Base-by-base conservation (phyloP, 352 stramenopile species). In the Elongisporangium undulatum region DNA sequence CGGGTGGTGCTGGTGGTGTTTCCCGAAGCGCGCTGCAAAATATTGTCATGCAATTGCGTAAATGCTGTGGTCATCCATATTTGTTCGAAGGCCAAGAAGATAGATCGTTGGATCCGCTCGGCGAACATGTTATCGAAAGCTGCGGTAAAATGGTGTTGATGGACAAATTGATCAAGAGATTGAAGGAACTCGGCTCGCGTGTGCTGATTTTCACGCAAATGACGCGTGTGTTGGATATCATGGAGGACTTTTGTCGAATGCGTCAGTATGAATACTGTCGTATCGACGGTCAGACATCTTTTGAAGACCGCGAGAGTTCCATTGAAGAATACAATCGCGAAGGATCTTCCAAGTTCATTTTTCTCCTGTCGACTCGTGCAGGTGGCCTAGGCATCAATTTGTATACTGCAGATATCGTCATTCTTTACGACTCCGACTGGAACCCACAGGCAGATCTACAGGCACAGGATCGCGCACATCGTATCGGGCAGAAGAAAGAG, bases 381-480 rank as follows among this genome's bases (percentile, higher is more conserved):
- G 97, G 97, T 62, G 97, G 97, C 53, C 81, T 99, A n/a, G 97
- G 97, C 59, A 99, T 99, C 69, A 99, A 99, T 71, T 77, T 99
- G 62, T 96, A 98, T 69, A 99, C 97, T 16, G 98, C 97, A 17
- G 97, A 99, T 74, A 91, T 98, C 57, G 97, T 99, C 9, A 99
- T 99, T 72, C 68, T 99, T 19, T 99, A 98, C 68, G 97, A 99
- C 71, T 97, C 81, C 49, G 97, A 99, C 67, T 99, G 97, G 97
- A 99, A 99, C 72, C 97, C 97, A 6, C 96, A 99, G 76, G 93
- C 95, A 2, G 97, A 99, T 79, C 62, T 99, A 38, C 94, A 98
- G 69, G 86, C 86, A 0, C 85, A 95, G 85, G 97, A 98, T 75
- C 85, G 97, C 56, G 97, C 97, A 6, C 97, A 99, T 87, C 89